Base-by-base conservation (phyloP, 2,329 filamentous ascomycete genomes). In the Colletotrichum zoysiae region DNA sequence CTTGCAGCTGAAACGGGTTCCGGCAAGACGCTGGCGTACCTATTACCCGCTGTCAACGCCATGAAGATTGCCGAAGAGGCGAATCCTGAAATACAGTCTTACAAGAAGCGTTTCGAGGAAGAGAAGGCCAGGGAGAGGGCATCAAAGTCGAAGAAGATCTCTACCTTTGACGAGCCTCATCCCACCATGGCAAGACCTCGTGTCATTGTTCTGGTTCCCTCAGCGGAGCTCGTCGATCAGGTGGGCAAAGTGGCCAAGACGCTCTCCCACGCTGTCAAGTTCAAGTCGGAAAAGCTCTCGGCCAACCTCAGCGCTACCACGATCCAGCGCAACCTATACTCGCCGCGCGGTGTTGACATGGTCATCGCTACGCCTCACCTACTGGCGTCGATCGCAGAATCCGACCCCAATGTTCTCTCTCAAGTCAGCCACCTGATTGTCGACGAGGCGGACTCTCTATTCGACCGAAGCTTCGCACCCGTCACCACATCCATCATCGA, bases 1-100 rank as follows among this genome's bases (percentile, higher is more conserved):
- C 86, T 99, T 61, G 96, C 96, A 5, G 96, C 96, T 14, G 96
- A 99, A 85, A 99, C 96, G 0, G 96, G 96, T 16, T 98, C 96
- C 0, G 96, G 96, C 72, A 99, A 99, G 85, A 99, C 96, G 1
- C 85, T 99, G 73, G 94, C 96, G 11, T 99, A 99, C 79, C 85
- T 98, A 6, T 82, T 98, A 6, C 97, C 96, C 0, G 88, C 92
- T 20, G 86, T 99, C 64, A 91, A 99, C 81, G 93, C 93, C 11
- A 82, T 99, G 77, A 99, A 99, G 83, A 84, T 89, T 44, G 90
- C 90, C 7, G 93, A 95, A 78, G 85, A 86, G 0, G 80, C 84
- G 16, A 92, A 95, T 74, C 80, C 81, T 1, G 86, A 87, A 1
- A 84, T 90, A 20, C 86, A 89, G 67, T 85, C 88, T 2, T 90